Base-by-base conservation (phyloP, 805 yeast species). In the Hanseniaspora pseudoguilliermondii region DNA sequence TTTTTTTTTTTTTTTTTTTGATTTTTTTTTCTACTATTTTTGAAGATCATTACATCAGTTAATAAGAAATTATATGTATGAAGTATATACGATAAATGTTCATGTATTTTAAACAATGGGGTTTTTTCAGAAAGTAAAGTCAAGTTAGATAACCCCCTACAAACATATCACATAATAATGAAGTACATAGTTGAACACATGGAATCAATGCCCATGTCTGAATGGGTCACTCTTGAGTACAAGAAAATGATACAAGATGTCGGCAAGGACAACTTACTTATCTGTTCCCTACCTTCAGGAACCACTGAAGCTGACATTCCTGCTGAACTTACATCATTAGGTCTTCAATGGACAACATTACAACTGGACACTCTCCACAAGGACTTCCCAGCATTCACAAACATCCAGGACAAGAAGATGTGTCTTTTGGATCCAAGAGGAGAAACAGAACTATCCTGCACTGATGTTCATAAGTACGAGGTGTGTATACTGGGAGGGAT, bases 401-500 rank as follows among this genome's bases (percentile, higher is more conserved):
- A 77, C 5, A 66, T 65, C 63, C 66, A 58, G 42, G 69, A 71
- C 47, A 62, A 76, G 8, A 74, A 79, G 54, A 87, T 89, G 3
- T 90, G 97, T 65, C 72, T 91, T 48, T 76, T 93, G 44, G 98
- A 91, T 62, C 98, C 98, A 23, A 79, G 86, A 44, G 97, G 97
- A 0, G 75, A 71, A 20, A 69, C 72, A 20, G 96, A 87, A 58
- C 75, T 91, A 59, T 73, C 71, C 5, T 95, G 97, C 2, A 73
- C 68, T 48, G 98, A 91, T 63, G 69, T 72, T 1, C 65, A 68
- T 1, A 66, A 75, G 43, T 91, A 84, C 64, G 95, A 89, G 58
- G 91, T 84, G 71, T 91, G 91, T 64, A 87, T 93, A 11, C 91
- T 93, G 69, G 98, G 98, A 7, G 98, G 98, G 39, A 93, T 91